These are phyloP conservation scores for Rhizopogon vinicolor DNA, from an alignment of 768 basidiomycete species.

Conservation along the genomic window DNA sequence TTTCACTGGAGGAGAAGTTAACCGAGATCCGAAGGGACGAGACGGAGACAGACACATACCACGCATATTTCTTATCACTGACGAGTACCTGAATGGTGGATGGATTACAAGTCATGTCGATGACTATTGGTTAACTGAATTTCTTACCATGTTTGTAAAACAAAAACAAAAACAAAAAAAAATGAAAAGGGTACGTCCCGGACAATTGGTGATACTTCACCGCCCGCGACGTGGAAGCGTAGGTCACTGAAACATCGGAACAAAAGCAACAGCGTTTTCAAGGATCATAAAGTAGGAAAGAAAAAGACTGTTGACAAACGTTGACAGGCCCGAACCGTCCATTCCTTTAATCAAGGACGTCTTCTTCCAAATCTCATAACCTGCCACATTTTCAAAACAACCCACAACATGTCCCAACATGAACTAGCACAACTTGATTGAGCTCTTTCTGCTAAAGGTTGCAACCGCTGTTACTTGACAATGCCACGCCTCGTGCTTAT, in stretches of 20 bases:
- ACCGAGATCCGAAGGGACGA: no score
- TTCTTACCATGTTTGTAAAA: constrained; percentile 11
- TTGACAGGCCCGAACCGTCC: constrained; percentile 36
- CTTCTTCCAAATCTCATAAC: not conserved
- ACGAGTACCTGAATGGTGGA: constrained; percentile 52
- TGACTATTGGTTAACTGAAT: constrained; percentile 38
- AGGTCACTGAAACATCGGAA: constrained; percentile 44
- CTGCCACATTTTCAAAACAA: constrained; percentile 22
- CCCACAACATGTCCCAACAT: constrained; percentile 8
- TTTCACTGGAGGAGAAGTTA: constrained; percentile 49
- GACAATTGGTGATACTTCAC: constrained; percentile 36
- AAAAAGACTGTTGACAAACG: constrained; percentile 44
- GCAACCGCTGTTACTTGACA: no score
- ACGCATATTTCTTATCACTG: constrained; percentile 77
- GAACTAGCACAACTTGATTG: constrained; percentile 3
- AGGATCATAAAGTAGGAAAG: constrained; percentile 38
- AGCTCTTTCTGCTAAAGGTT: constrained; percentile 28
- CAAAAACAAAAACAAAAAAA: not conserved
- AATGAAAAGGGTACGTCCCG: constrained; percentile 16
- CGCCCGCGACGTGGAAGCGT: constrained; percentile 55
- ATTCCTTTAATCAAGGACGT: constrained; percentile 20
- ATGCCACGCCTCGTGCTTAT: no score
- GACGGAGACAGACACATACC: constrained; percentile 37
- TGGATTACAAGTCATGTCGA: not conserved
- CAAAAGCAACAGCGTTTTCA: constrained; percentile 32